phyloP scores from a whole-genome alignment of 108 stramenopile species.

The Aureococcus anophagefferens region DNA sequence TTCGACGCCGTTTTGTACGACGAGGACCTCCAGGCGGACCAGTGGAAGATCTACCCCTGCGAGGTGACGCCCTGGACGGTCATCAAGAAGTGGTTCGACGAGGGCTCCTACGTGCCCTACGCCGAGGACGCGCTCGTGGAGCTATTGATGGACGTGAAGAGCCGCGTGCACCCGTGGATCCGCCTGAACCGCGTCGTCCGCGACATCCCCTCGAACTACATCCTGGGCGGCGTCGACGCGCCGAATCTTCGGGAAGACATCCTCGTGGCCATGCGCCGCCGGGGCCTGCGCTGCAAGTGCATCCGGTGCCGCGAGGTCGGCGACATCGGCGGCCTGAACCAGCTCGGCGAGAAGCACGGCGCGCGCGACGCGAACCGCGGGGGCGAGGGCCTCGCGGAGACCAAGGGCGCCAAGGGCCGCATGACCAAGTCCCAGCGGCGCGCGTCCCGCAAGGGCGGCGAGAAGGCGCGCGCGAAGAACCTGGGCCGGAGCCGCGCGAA shows the following conservation, averaged over 20 bases:
- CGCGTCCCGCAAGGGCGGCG: not conserved
- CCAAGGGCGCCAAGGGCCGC: not conserved
- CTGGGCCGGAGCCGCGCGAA: not conserved
- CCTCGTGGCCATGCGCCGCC: not conserved
- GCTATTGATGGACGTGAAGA: not conserved
- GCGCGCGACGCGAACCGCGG: no score
- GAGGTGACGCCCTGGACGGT: not conserved
- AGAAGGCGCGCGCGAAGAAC: not conserved
- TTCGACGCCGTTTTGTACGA: not conserved
- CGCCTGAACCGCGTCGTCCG: constrained; percentile 88
- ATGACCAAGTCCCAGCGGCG: not conserved
- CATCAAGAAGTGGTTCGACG: not conserved
- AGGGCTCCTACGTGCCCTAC: not conserved
- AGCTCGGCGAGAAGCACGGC: no score
- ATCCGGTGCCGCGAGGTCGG: constrained; percentile 34
- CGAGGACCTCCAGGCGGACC: not conserved
- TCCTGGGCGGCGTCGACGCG: constrained; percentile 15
- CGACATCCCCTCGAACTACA: constrained; percentile 66
- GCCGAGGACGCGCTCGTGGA: not conserved
- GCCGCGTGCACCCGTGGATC: constrained; percentile 89
- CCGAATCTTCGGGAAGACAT: constrained; percentile 13
- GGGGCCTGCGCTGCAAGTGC: constrained; percentile 7
- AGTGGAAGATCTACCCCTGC: not conserved
- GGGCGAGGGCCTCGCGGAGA: no score
- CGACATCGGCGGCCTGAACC: constrained; percentile 80